Evolutionary conservation across 129 eudicot genomes (phyloP).

Genomic region (Saussurea involucrata): DNA sequence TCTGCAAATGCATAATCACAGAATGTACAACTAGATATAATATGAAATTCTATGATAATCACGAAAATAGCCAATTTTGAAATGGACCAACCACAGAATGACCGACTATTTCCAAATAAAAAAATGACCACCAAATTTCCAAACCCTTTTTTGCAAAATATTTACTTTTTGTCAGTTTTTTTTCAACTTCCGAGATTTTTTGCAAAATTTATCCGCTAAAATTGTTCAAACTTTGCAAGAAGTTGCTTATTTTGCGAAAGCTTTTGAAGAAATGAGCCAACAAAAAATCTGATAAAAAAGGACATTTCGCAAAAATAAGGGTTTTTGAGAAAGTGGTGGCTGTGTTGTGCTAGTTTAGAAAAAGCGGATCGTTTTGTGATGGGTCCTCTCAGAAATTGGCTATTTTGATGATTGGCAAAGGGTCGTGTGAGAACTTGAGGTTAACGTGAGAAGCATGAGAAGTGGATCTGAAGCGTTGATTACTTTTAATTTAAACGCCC

Average conservation of each 20-base stretch:
- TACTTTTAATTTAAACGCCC: no score
- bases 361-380: background rate
- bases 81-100: background rate
- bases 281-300: background rate
- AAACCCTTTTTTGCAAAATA: background rate
- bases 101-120: background rate
- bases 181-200: background rate
- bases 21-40: background rate
- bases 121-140: background rate
- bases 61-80: background rate
- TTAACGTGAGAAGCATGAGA: no score
- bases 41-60: background rate
- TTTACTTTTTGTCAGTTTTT: background rate
- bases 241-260: background rate
- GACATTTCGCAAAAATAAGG: background rate
- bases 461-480: no score
- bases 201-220: background rate
- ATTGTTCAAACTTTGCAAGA: background rate
- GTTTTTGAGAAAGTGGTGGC: background rate
- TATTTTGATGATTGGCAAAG: no score
- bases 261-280: background rate
- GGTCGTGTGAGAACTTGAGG: no score
- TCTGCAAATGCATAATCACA: constrained; percentile 44
- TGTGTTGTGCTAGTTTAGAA: background rate
- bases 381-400: background rate